Base-by-base conservation (phyloP, 169 alveolate genomes). In the Cryptosporidium xiaoi region DNA sequence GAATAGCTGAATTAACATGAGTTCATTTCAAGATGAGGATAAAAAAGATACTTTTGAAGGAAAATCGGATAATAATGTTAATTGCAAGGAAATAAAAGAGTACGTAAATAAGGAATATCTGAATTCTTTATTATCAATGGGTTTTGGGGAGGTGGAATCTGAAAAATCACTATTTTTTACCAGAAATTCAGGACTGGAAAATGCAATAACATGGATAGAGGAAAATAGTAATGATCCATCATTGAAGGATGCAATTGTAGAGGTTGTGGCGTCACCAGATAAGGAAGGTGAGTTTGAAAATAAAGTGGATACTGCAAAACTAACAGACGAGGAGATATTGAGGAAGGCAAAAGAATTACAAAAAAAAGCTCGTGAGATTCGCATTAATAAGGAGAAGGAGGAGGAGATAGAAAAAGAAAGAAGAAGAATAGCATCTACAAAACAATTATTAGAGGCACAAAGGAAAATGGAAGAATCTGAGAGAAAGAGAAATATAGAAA, bases 321-420 rank as follows among this genome's bases (percentile, higher is more conserved):
- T 90, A 36, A 51, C 91, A 1, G 87, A 90, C 31, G 93, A 90
- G 71, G 93, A 90, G 55, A 90, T 84, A 20, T 82, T 83, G 71
- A 71, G 56, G 55, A 77, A 64, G 18, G 93, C 90, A 7, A 64
- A 90, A 51, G 93, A 90, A 56, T 66, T 90, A 44, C 93, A 90
- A 64, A 83, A 83, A 36, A 83, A 51, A 29, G 87, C 84, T 10
- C 58, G 93, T 46, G 90, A 90, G 46, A 55, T 82, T 20, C 90
- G 93, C 18, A 24, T 82, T 0, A 82, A 87, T 51, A 50, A 90
- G 69, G 93, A 91, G 62, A 91, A 85, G 60, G 90, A 87, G 36
- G 93, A 87, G 51, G 93, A 91, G 13, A 82, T 91, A 20, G 93
- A 91, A 55, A 83, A 83, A 34, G 93, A 91, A 64, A 83, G 71